Base-by-base conservation (phyloP, 495 filamentous ascomycete genomes). In the Penicillium cinerascens region DNA sequence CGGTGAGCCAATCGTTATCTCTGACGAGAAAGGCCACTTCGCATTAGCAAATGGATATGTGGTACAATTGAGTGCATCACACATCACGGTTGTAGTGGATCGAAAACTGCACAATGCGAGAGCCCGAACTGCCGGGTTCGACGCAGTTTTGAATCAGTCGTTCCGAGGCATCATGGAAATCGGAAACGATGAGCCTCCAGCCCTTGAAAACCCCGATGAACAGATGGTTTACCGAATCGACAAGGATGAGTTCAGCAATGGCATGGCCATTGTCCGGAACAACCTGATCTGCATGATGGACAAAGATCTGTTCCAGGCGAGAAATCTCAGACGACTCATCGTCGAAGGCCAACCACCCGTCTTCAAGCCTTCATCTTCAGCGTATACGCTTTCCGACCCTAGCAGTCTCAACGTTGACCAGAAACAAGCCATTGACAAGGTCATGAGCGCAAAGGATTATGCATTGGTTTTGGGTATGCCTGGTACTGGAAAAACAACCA, bases 201-300 rank as follows among this genome's bases (percentile, higher is more conserved):
- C 65, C 1, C 66, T 75, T 4, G 65, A 69, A 29, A 68, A 82
- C 44, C 70, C 75, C 26, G 75, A 81, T 47, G 78, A 85, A 44
- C 82, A 83, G 22, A 65, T 88, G 15, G 70, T 86, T 17, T 97
- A 92, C 61, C 86, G 93, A 27, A 73, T 98, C 2, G 93, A 98
- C 70, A 97, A 97, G 68, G 93, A 97, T 59, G 93, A 97, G 64
- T 97, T 97, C 69, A 95, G 88, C 70, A 97, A 92, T 54, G 93
- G 93, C 50, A 95, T 98, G 91, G 91, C 93, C 16, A 87, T 83
- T 42, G 88, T 96, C 37, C 87, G 93, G 42, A 95, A 93, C 65
- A 98, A 97, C 58, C 81, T 98, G 0, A 78, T 98, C 29, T 86
- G 91, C 59, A 77, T 95, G 59, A 96, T 98, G 91, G 83, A 90